phyloP scores from a whole-genome alignment of 1,139 yeast species.

The Yamadazyma blattariae region DNA sequence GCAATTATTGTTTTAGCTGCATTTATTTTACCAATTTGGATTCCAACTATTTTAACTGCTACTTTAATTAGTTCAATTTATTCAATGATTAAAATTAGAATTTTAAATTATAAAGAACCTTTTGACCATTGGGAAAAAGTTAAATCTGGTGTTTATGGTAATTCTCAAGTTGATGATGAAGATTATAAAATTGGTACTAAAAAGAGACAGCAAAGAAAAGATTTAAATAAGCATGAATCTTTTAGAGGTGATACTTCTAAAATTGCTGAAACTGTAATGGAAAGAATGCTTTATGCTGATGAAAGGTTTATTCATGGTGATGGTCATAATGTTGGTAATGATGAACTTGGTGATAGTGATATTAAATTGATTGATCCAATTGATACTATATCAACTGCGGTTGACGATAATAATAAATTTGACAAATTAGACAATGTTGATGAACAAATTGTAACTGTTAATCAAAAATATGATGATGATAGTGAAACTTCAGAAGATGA shows the following conservation, averaged over 20 bases:
- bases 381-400: neutral
- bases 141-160: slow-evolving; percentile 30
- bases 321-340: slow-evolving; percentile 15
- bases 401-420: neutral
- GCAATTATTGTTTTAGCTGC: slow-evolving; percentile 29
- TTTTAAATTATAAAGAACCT: slow-evolving; percentile 20
- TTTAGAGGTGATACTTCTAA: slow-evolving; percentile 45
- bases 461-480: slow-evolving; percentile 12
- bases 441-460: slow-evolving; percentile 1
- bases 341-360: slow-evolving; percentile 14
- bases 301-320: slow-evolving; percentile 24
- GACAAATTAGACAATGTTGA: slow-evolving; percentile 7
- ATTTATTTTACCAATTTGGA: slow-evolving; percentile 48
- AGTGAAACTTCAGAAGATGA: slow-evolving; percentile 11
- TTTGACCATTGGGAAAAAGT: slow-evolving; percentile 36
- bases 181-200: slow-evolving; percentile 33
- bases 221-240: slow-evolving; percentile 30
- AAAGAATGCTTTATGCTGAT: slow-evolving; percentile 38
- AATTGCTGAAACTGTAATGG: slow-evolving; percentile 37
- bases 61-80: slow-evolving; percentile 36
- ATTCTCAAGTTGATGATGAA: slow-evolving; percentile 28
- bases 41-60: slow-evolving; percentile 49
- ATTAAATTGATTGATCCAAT: neutral
- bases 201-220: slow-evolving; percentile 27
- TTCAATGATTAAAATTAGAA: slow-evolving; percentile 32